Evolutionary conservation across 768 basidiomycete genomes (phyloP).

Genomic region (Lactarius quietus): DNA sequence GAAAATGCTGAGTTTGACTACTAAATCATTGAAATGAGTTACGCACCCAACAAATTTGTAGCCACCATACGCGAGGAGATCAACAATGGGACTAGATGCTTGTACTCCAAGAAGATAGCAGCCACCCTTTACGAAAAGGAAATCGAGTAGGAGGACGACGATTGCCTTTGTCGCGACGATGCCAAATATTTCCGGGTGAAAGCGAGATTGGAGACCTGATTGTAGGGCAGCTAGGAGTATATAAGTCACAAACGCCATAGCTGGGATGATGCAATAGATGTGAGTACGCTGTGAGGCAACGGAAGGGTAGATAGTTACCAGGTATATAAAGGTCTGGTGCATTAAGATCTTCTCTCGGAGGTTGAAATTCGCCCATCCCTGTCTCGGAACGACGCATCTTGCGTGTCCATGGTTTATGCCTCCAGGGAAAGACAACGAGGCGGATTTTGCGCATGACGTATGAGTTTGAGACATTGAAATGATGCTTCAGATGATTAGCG

Average conservation of each 20-base stretch:
- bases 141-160: constrained; percentile 82
- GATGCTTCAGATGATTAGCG: constrained; percentile 72
- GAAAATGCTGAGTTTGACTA: background rate
- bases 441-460: constrained; percentile 90
- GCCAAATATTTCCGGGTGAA: constrained; percentile 88
- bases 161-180: constrained; percentile 81
- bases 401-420: constrained; percentile 83
- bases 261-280: constrained; percentile 37
- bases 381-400: constrained; percentile 62
- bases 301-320: constrained; percentile 40
- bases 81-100: constrained; percentile 64
- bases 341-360: constrained; percentile 93
- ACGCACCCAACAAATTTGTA: constrained; percentile 96
- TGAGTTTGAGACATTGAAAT: constrained; percentile 94
- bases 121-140: constrained; percentile 83
- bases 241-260: constrained; percentile 96
- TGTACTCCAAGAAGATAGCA: constrained; percentile 92
- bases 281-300: constrained; percentile 4
- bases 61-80: constrained; percentile 88
- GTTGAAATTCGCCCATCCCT: constrained; percentile 69
- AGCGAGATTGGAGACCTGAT: constrained; percentile 76
- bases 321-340: constrained; percentile 97
- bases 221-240: constrained; percentile 84
- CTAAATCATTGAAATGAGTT: background rate
- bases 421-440: constrained; percentile 93